A percentile compares a stretch with the other conserved stretches of the same genome.
Conservation (phyloP, 2,329 filamentous ascomycete genomes). For the Ophiocordyceps robertsii region DNA sequence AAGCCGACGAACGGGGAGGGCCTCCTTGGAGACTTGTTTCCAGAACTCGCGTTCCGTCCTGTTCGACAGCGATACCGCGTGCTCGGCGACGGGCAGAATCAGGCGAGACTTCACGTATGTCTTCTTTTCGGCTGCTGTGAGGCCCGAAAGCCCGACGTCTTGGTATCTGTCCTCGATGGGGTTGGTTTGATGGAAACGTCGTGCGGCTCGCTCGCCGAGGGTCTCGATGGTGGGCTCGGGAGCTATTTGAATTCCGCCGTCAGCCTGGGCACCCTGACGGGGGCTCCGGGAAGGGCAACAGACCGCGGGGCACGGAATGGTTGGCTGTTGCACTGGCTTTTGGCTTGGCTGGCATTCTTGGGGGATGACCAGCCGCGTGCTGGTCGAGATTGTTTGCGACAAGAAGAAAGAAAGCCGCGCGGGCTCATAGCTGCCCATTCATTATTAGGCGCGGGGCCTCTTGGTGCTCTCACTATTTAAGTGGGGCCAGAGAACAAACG, state of each 20-base stretch:
- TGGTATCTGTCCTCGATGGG: constrained; percentile 32
- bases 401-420: no score
- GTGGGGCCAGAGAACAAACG: no score
- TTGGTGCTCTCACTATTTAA: no score
- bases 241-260: not conserved
- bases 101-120: constrained; percentile 34
- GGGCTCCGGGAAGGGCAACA: not conserved
- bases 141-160: constrained; percentile 27
- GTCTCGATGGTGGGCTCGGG: constrained; percentile 24
- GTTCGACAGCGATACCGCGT: constrained; percentile 20
- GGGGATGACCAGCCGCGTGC: not conserved
- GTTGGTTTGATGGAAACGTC: constrained; percentile 35
- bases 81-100: constrained; percentile 25
- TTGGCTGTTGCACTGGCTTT: constrained; percentile 8
- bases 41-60: constrained; percentile 44
- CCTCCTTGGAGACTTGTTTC: constrained; percentile 40
- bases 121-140: constrained; percentile 34
- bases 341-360: constrained; percentile 11
- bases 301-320: constrained; percentile 11
- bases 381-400: no score
- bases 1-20: constrained; percentile 32
- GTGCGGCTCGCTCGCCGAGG: constrained; percentile 31
- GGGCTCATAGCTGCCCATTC: no score
- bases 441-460: no score
- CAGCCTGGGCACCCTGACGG: no score